Evolutionary conservation across 768 basidiomycete genomes (phyloP).

Genomic region (Boletus bicolor): DNA sequence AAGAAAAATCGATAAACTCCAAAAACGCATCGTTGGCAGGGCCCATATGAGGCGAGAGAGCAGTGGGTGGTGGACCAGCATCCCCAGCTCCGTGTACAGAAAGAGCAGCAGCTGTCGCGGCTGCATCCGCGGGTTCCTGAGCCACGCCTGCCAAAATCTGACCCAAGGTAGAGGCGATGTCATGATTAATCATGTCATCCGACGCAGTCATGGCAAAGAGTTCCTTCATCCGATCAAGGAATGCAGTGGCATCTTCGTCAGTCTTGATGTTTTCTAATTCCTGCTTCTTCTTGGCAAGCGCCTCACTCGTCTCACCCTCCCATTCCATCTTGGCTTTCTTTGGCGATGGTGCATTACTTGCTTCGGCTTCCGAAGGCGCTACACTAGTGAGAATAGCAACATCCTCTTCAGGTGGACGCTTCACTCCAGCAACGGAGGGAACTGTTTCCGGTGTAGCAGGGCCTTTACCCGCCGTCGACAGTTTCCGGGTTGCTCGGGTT

Average conservation of each 20-base stretch:
- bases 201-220: slow-evolving; percentile 51
- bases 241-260: slow-evolving; percentile 60
- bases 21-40: slow-evolving; percentile 38
- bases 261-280: slow-evolving; percentile 51
- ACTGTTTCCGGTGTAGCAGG: slow-evolving; percentile 36
- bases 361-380: slow-evolving; percentile 32
- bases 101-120: slow-evolving; percentile 29
- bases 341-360: slow-evolving; percentile 57
- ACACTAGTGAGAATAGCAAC: slow-evolving; percentile 25
- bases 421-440: slow-evolving; percentile 30
- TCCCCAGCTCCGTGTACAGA: slow-evolving; percentile 27
- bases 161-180: slow-evolving; percentile 60
- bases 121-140: slow-evolving; percentile 36
- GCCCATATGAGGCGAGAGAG: slow-evolving; percentile 34
- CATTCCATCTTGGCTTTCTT: slow-evolving; percentile 72
- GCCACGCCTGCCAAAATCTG: slow-evolving; percentile 60
- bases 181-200: slow-evolving; percentile 39
- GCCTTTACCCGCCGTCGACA: slow-evolving; percentile 31
- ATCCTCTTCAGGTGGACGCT: slow-evolving; percentile 36
- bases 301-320: slow-evolving; percentile 58
- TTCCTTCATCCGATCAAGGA: slow-evolving; percentile 64
- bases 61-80: slow-evolving; percentile 31
- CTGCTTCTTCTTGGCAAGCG: slow-evolving; percentile 39
- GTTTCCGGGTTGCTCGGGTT: slow-evolving; percentile 27
- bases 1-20: slow-evolving; percentile 68